phyloP scores from a whole-genome alignment of 257 asterid species.

The Fraxinus americana region DNA sequence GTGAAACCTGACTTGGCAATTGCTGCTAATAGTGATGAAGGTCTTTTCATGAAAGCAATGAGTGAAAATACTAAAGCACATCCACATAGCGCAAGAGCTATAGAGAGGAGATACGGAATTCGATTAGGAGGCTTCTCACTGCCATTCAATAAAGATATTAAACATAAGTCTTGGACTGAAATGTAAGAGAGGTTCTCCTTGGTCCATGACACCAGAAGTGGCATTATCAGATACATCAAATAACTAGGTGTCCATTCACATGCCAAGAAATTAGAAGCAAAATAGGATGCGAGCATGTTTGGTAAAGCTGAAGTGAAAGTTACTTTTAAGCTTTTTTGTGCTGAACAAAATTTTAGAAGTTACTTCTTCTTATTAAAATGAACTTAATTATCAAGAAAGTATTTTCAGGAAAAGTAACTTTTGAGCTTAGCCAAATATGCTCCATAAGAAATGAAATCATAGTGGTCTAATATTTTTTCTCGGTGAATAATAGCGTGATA shows the following conservation, averaged over 20 bases:
- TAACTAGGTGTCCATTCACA: background rate
- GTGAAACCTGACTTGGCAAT: slow-evolving; percentile 90
- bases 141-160: slow-evolving; percentile 43
- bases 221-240: background rate
- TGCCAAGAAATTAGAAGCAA: background rate
- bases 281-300: background rate
- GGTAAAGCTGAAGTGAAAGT: too few relatives aligned
- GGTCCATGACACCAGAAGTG: slow-evolving; percentile 16
- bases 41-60: slow-evolving; percentile 63
- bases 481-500: background rate
- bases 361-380: too few relatives aligned
- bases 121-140: slow-evolving; percentile 56
- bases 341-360: background rate
- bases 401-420: background rate
- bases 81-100: slow-evolving; percentile 78
- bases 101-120: slow-evolving; percentile 70
- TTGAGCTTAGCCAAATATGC: background rate
- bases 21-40: slow-evolving; percentile 69
- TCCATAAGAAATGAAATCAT: background rate
- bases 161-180: slow-evolving; percentile 31
- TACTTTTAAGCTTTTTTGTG: background rate
- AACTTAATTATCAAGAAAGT: background rate
- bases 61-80: slow-evolving; percentile 61
- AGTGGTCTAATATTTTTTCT: background rate
- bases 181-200: slow-evolving; percentile 15